Evolutionary conservation across 2,329 filamentous ascomycete species (phyloP).

Genomic region (Penicillium sp.): DNA sequence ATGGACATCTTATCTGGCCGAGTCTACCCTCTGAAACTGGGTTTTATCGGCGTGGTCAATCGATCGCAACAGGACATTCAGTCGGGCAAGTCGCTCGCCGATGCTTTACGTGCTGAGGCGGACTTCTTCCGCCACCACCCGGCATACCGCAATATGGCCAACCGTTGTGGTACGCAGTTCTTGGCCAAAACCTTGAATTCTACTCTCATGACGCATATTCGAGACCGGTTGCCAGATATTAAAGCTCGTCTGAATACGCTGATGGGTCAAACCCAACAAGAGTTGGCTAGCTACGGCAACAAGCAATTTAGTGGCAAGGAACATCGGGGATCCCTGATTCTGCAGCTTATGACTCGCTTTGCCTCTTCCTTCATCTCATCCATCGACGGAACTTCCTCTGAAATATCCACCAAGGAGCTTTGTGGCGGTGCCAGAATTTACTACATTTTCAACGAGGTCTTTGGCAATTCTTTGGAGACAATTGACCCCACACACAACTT

Average conservation of each 20-base stretch:
- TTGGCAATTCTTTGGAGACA: constrained; percentile 91
- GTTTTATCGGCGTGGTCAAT: constrained; percentile 97
- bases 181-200: constrained; percentile 92
- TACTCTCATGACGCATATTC: constrained; percentile 94
- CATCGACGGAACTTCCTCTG: constrained; percentile 96
- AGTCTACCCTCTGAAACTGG: constrained; percentile 94
- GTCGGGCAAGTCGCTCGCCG: constrained; percentile 88
- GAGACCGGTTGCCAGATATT: constrained; percentile 93
- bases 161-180: constrained; percentile 88
- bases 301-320: constrained; percentile 98
- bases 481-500: constrained; percentile 96
- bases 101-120: constrained; percentile 82
- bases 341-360: constrained; percentile 98
- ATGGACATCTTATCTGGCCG: constrained; percentile 96
- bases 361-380: constrained; percentile 97
- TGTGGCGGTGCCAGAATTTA: constrained; percentile 94
- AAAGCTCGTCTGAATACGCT: constrained; percentile 96
- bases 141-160: constrained; percentile 94
- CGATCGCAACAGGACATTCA: constrained; percentile 98
- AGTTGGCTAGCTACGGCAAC: constrained; percentile 95
- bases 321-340: constrained; percentile 88
- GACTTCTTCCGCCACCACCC: constrained; percentile 98
- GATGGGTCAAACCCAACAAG: constrained; percentile 99
- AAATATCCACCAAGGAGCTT: constrained; percentile 97
- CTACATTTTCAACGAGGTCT: constrained; percentile 99